Evolutionary conservation across 257 asterid species (phyloP).

Genomic region (Nicotiana otophora): DNA sequence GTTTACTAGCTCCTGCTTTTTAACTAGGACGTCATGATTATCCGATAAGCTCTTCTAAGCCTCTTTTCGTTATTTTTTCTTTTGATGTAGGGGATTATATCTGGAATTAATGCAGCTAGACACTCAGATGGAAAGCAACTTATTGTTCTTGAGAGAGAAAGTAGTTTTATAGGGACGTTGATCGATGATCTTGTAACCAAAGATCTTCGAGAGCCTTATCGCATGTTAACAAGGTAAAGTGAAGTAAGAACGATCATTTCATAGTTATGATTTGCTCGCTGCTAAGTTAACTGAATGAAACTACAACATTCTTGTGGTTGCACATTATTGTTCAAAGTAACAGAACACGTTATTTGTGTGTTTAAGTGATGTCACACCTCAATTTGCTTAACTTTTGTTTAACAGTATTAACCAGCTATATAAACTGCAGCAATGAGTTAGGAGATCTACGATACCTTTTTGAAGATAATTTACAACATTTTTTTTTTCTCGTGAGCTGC

Average conservation of each 20-base stretch:
- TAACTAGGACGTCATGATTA: neutral
- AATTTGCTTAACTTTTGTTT: neutral
- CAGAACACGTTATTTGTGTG: neutral
- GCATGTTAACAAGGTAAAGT: conserved; percentile 72
- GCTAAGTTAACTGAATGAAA: neutral
- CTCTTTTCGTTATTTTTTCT: conserved; percentile 17
- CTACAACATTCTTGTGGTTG: neutral
- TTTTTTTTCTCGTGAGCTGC: neutral
- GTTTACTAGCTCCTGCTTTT: neutral
- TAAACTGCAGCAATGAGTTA: neutral
- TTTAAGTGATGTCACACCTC: neutral
- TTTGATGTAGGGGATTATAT: conserved; percentile 66
- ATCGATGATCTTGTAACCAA: conserved; percentile 95
- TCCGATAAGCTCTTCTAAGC: neutral
- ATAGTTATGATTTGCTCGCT: neutral
- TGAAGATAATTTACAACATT: neutral
- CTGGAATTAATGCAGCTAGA: conserved; percentile 97
- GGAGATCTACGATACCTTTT: neutral
- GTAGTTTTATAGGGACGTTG: conserved; percentile 92
- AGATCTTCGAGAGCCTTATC: conserved; percentile 99
- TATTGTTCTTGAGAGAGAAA: conserved; percentile 94
- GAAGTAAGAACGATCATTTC: neutral
- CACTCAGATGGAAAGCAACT: conserved; percentile 75
- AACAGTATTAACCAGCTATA: neutral
- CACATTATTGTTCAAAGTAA: neutral